A percentile compares a stretch with the other conserved stretches of the same genome.
phyloP scores from a whole-genome alignment of 805 yeast genomes.

The Hanseniaspora lindneri region DNA sequence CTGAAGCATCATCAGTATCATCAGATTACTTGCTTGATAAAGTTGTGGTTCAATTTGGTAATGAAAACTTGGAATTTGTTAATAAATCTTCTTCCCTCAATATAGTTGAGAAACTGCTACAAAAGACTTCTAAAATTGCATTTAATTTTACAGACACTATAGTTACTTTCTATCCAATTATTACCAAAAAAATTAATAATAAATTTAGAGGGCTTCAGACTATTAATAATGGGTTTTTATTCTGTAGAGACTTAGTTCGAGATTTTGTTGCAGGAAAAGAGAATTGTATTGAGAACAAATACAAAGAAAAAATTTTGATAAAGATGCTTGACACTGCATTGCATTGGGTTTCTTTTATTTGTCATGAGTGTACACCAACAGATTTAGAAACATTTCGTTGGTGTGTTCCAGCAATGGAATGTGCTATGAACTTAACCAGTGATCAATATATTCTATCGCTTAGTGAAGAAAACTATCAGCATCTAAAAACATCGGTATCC shows the following conservation, averaged over 20 bases:
- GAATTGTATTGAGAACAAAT: constrained; percentile 42
- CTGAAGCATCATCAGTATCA: constrained; percentile 54
- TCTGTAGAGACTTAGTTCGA: constrained; percentile 71
- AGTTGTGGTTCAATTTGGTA: constrained; percentile 43
- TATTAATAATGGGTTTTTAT: constrained; percentile 60
- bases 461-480: constrained; percentile 60
- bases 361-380: constrained; percentile 89
- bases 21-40: constrained; percentile 44
- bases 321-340: constrained; percentile 64
- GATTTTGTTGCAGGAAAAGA: constrained; percentile 44
- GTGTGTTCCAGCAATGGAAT: constrained; percentile 92
- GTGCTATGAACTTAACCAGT: constrained; percentile 86
- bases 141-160: constrained; percentile 56
- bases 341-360: constrained; percentile 85
- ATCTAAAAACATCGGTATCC: constrained; percentile 70
- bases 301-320: constrained; percentile 57
- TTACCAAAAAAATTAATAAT: constrained; percentile 43
- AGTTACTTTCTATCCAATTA: constrained; percentile 45
- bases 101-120: constrained; percentile 61
- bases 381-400: constrained; percentile 85
- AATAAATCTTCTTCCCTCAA: constrained; percentile 62
- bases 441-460: constrained; percentile 80
- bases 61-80: constrained; percentile 42
- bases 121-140: constrained; percentile 51
- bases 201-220: constrained; percentile 62